phyloP scores from a whole-genome alignment of 306 rosid species.

The Begonia masoniana region DNA sequence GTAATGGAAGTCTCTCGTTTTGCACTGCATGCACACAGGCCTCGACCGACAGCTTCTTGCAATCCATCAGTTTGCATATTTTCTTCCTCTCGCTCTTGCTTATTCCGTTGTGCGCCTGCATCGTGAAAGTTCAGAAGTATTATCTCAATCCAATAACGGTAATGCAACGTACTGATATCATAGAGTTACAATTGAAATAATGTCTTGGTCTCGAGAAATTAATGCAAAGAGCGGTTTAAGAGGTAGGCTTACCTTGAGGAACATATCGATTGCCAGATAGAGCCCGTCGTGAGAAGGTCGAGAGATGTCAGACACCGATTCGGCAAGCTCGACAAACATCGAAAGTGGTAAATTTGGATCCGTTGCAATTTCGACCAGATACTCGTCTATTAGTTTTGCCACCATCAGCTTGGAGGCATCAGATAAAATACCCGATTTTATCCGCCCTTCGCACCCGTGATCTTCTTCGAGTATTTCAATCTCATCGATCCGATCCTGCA shows the following conservation, averaged over 20 bases:
- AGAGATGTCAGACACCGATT: conserved; percentile 48
- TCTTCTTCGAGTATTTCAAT: conserved; percentile 40
- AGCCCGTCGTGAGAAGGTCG: conserved; percentile 84
- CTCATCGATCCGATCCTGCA: conserved; percentile 45
- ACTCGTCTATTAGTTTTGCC: conserved; percentile 74
- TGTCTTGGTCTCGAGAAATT: neutral
- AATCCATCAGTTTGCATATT: conserved; percentile 93
- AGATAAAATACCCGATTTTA: conserved; percentile 60
- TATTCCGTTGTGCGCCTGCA: conserved; percentile 77
- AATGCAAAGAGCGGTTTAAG: neutral
- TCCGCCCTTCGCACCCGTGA: conserved; percentile 26
- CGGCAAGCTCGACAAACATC: conserved; percentile 64
- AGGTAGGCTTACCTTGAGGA: conserved; percentile 60
- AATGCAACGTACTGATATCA: neutral
- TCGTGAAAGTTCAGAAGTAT: neutral
- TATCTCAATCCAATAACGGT: neutral
- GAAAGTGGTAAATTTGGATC: conserved; percentile 58
- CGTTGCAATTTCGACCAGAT: conserved; percentile 77
- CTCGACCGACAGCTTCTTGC: conserved; percentile 73
- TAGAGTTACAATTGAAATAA: neutral
- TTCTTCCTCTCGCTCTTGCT: conserved; percentile 77
- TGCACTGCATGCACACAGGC: conserved; percentile 92
- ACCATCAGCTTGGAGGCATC: conserved; percentile 95
- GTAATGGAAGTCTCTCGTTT: conserved; percentile 90
- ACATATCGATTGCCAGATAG: conserved; percentile 85